phyloP scores from a whole-genome alignment of 371 early-diverging fungal genomes.

The Neoconidiobolus thromboides region DNA sequence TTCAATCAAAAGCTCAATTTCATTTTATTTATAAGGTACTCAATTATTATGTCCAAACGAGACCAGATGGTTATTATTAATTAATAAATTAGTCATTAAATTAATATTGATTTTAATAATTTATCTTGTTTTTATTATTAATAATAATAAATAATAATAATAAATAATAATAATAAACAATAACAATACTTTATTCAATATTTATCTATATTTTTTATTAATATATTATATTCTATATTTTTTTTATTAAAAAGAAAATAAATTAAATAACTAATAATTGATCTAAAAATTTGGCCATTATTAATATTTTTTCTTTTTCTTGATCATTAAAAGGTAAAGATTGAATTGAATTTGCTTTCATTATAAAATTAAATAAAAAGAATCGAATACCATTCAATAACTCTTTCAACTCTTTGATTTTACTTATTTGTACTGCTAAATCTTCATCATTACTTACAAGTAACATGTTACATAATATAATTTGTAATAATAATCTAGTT shows the following conservation, averaged over 20 bases:
- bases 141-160: too few species aligned
- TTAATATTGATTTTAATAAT: too few species aligned
- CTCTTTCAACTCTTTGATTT: background rate
- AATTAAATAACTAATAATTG: background rate
- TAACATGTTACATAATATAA: constrained; percentile 26
- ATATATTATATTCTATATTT: too few species aligned
- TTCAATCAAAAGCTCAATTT: constrained; percentile 4
- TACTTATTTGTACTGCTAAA: background rate
- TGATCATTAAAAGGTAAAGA: background rate
- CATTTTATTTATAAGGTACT: background rate
- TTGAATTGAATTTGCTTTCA: background rate
- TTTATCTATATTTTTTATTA: too few species aligned
- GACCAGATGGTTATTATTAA: background rate
- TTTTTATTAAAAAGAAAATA: too few species aligned
- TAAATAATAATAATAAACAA: too few species aligned
- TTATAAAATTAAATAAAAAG: background rate
- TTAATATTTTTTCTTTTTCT: background rate
- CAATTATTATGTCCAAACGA: background rate
- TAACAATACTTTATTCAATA: too few species aligned
- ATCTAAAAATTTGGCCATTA: background rate
- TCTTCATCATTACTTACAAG: background rate
- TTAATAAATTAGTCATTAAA: too few species aligned
- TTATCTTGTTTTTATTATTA: too few species aligned
- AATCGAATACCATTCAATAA: background rate
- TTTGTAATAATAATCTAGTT: constrained; percentile 42